A percentile compares a stretch with the other conserved stretches of the same genome.
Conservation (phyloP, 257 asterid species). For the Solanum infundibuliforme region DNA sequence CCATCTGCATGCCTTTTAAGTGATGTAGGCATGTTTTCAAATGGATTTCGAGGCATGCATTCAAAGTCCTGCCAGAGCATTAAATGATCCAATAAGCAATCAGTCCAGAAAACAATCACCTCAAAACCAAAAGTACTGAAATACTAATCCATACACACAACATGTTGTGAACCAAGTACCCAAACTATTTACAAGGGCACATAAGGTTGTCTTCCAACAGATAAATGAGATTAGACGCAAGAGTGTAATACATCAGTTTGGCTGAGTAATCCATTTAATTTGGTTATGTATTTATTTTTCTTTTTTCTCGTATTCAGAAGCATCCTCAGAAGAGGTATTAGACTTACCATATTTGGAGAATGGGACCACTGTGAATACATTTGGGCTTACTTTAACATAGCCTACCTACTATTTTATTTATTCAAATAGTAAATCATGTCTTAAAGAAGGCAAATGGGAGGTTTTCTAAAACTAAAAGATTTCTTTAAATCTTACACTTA, state of each 20-base stretch:
- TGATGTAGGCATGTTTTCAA: conserved; percentile 55
- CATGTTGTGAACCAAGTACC: neutral
- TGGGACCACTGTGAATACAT: neutral
- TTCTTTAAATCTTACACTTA: neutral
- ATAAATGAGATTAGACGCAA: neutral
- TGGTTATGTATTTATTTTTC: neutral
- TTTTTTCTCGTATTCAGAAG: neutral
- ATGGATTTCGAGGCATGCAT: conserved; percentile 82
- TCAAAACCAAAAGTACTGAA: neutral
- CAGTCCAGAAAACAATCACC: neutral
- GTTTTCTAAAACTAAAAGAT: neutral
- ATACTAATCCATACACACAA: neutral
- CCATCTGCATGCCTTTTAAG: conserved; percentile 33
- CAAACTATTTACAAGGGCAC: neutral
- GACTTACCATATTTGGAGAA: neutral
- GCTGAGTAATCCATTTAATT: neutral
- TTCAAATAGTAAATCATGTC: neutral
- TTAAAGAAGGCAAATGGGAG: neutral
- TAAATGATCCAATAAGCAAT: neutral
- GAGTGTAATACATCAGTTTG: neutral
- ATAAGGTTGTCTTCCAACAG: neutral
- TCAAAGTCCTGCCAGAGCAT: conserved; percentile 61
- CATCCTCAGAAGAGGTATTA: neutral
- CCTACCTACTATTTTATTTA: neutral
- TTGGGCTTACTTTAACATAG: neutral